Base-by-base conservation (phyloP, 371 early-diverging fungal species). In the Actinomortierella wolfii region DNA sequence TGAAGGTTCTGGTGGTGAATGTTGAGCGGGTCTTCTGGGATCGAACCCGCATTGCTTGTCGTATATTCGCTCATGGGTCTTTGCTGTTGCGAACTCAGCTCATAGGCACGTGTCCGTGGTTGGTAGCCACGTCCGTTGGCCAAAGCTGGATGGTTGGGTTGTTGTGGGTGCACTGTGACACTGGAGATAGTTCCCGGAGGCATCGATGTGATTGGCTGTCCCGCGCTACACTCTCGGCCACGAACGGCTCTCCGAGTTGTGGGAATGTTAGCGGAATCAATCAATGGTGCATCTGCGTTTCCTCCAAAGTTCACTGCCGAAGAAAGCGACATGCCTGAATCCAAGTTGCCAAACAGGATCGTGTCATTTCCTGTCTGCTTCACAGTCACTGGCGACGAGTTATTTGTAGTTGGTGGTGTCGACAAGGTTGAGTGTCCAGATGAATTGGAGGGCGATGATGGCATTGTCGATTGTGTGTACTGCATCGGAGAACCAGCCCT, bases 401-500 rank as follows among this genome's bases (percentile, higher is more conserved):
- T 57, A 21, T 58, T 54, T 29, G 61, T 61, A 11, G 66, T 65
- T 9, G 51, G 48, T 0, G 68, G 59, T 3, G 59, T 63, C 24
- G 68, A 62, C 14, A 63, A 20, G 17, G 51, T 42, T 9, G 68
- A 58, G 26, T 58, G 48, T 0, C 51, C 64, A 6, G 64, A 59
- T 8, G 68, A 59, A 34, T 63, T 51, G 46, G 63, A 45, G 20
- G 68, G 59, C n/a, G 68, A 68, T n/a, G 64, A 55, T 24, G 68
- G 68, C 0, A 26, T 57, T 21, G 47, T 55, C n/a, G 68, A 59
- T 2, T 55, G 55, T 7, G 58, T 49, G 21, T 61, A 61, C 34
- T 24, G 50, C 50, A 50, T 26, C 11, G 51, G 51, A 5, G 48
- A 55, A 3, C 62, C 62, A 21, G 20, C 45, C 20, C 66, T 55